A percentile compares a stretch with the other conserved stretches of the same genome.
Conservation (phyloP, 1,284 basidiomycete species). For the Moniliella sp. region DNA sequence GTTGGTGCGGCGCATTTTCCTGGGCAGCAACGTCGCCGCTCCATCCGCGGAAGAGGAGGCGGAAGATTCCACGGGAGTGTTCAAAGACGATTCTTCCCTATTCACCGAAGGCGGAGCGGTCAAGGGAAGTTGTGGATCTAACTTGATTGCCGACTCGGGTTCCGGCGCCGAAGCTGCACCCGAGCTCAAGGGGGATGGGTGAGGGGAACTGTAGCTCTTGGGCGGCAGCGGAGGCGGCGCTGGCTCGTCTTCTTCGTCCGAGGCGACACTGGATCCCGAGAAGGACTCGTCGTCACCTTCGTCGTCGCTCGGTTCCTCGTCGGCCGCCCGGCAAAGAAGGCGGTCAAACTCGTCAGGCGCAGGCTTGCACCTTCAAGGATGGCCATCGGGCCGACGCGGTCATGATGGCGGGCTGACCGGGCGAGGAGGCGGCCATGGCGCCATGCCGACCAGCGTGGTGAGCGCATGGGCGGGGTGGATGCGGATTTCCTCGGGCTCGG, state of each 20-base stretch:
- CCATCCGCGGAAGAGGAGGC: too few species aligned
- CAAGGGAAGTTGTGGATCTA: too few species aligned
- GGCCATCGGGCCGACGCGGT: conserved; percentile 56
- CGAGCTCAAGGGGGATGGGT: too few species aligned
- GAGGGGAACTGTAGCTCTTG: background rate
- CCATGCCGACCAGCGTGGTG: conserved; percentile 65
- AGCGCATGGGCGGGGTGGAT: conserved; percentile 27
- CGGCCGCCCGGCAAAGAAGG: conserved; percentile 1
- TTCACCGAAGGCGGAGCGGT: too few species aligned
- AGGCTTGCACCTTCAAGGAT: conserved; percentile 60
- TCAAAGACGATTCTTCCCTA: too few species aligned
- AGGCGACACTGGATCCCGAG: too few species aligned
- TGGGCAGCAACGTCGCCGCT: too few species aligned
- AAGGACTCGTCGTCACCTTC: conserved; percentile 5
- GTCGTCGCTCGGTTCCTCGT: conserved; percentile 11
- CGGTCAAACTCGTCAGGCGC: conserved; percentile 13
- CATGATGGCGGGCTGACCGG: conserved; percentile 55
- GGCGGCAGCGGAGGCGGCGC: background rate
- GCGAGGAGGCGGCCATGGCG: conserved; percentile 54
- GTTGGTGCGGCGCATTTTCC: too few species aligned
- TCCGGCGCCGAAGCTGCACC: too few species aligned
- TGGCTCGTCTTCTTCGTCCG: background rate
- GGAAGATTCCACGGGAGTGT: too few species aligned
- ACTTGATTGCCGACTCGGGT: too few species aligned
- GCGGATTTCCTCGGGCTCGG: too few species aligned